Evolutionary conservation across 2,329 filamentous ascomycete genomes (phyloP), one percentile per base, ranked within the genome.

Genomic region (Colletotrichum brevisporum): DNA sequence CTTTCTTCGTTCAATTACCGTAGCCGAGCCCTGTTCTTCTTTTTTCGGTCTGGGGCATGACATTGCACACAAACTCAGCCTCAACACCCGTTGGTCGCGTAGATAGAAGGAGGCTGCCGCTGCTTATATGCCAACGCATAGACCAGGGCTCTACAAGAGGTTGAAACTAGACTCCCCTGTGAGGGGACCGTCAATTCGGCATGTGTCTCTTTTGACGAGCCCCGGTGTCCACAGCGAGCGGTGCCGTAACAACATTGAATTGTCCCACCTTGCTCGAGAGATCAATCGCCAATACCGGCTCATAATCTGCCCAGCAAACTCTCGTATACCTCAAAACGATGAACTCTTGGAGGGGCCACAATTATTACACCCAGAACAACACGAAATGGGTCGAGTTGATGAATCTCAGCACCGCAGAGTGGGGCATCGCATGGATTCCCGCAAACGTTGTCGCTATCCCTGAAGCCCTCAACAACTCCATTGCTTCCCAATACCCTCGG

Each of bases 391-490:
- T 72, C 13, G 45, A 67, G 39, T 54, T 74, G 47, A 73, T 74
- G 69, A 74, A 74, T 59, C 41, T 63, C 6, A 71, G 63, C 70
- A 74, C 72, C 15, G 27, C 59, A 26, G 71, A 74, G n/a, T 69
- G 53, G 53, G 67, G 70, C 47, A 8, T 74, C 36, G 67, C 55
- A 15, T 53, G 26, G 45, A 60, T 74, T 21, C 72, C 72, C 9
- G 51, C 70, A 10, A 68, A 70, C 27, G 15, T 74, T 26, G 24
- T 74, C 55, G 70, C 70, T 21, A 53, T 73, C 16, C 48, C 57
- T 9, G 63, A 59, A 52, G 9, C 54, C 10, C 47, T 65, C 5
- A 65, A 67, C 36, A 47, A 60, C 64, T 61, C 55, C 16, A 36
- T 54, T 16, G 51, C 27, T 6, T 15, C 51, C 9, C 12, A 53